Evolutionary conservation across 257 asterid genomes (phyloP).

Genomic region (Solanum neorickii): DNA sequence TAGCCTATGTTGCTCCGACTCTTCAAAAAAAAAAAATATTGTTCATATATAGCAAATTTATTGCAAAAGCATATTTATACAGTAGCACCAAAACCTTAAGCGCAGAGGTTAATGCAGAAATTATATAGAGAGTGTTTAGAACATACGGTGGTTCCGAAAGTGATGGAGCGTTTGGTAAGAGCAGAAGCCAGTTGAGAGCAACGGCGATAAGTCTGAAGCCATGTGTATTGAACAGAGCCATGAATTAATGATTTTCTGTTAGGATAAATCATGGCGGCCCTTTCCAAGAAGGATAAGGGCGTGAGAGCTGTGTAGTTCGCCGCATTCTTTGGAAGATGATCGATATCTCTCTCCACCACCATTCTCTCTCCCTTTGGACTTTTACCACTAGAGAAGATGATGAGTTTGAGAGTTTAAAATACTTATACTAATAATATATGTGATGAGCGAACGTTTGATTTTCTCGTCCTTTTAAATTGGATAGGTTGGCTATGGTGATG

Average conservation of each 20-base stretch:
- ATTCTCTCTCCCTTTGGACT: constrained; percentile 2
- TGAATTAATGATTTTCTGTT: constrained; percentile 60
- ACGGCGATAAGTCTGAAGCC: constrained; percentile 85
- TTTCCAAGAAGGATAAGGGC: constrained; percentile 68
- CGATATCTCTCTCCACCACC: constrained; percentile 57
- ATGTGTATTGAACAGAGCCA: constrained; percentile 55
- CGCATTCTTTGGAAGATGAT: constrained; percentile 72
- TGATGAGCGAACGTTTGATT: background rate
- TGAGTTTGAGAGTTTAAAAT: background rate
- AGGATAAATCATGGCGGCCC: constrained; percentile 80
- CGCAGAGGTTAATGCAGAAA: too few relatives aligned
- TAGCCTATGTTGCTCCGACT: too few relatives aligned
- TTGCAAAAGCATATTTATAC: background rate
- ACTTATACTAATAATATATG: background rate
- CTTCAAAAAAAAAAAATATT: too few relatives aligned
- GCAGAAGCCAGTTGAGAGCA: constrained; percentile 94
- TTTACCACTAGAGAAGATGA: background rate
- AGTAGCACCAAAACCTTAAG: too few relatives aligned
- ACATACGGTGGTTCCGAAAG: constrained; percentile 68
- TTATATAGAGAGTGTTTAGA: background rate
- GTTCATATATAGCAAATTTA: too few relatives aligned
- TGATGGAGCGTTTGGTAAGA: constrained; percentile 43
- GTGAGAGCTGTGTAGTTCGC: constrained; percentile 78
- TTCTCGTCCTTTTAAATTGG: too few relatives aligned
- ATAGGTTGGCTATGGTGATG: too few relatives aligned